These are phyloP conservation scores for Colletotrichum echinochloae DNA, from an alignment of 2,329 filamentous ascomycete species.

Conservation along the genomic window DNA sequence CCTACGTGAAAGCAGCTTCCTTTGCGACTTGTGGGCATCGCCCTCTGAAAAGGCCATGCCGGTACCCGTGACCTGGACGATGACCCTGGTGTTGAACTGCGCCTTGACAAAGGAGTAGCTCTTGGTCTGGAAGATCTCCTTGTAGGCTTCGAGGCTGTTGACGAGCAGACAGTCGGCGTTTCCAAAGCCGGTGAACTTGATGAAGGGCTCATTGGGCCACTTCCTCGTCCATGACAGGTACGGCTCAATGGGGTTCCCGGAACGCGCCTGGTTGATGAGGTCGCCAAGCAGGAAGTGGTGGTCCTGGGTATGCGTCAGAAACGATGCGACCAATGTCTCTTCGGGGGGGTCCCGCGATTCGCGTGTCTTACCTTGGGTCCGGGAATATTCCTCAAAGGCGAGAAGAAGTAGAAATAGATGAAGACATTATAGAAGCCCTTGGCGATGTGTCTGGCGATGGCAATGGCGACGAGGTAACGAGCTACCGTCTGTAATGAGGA, in stretches of 20 bases:
- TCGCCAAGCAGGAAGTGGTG: slow-evolving; percentile 44
- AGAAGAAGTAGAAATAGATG: slow-evolving; percentile 57
- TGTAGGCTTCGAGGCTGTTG: slow-evolving; percentile 42
- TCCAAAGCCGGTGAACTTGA: slow-evolving; percentile 45
- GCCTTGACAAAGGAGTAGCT: slow-evolving; percentile 50
- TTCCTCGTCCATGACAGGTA: slow-evolving; percentile 45
- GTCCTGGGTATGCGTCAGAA: slow-evolving; percentile 27
- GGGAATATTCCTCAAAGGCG: slow-evolving; percentile 56
- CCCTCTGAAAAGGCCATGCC: slow-evolving; percentile 53
- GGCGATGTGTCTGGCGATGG: background rate
- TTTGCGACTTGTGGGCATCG: slow-evolving; percentile 50
- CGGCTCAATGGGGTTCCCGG: slow-evolving; percentile 30
- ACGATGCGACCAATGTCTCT: background rate
- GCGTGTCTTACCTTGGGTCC: slow-evolving; percentile 54
- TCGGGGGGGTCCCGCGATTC: background rate
- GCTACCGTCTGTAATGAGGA: slow-evolving; percentile 2
- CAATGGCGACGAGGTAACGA: background rate
- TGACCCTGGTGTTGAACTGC: slow-evolving; percentile 45
- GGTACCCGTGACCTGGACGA: slow-evolving; percentile 43
- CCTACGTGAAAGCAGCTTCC: slow-evolving; percentile 49
- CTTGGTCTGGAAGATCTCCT: slow-evolving; percentile 47
- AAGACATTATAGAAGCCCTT: slow-evolving; percentile 49
- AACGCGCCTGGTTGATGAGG: slow-evolving; percentile 37
- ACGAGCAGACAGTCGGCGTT: slow-evolving; percentile 46
- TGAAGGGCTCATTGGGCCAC: slow-evolving; percentile 45